Base-by-base conservation (phyloP, 768 basidiomycete genomes). In the Suillus weaverae region DNA sequence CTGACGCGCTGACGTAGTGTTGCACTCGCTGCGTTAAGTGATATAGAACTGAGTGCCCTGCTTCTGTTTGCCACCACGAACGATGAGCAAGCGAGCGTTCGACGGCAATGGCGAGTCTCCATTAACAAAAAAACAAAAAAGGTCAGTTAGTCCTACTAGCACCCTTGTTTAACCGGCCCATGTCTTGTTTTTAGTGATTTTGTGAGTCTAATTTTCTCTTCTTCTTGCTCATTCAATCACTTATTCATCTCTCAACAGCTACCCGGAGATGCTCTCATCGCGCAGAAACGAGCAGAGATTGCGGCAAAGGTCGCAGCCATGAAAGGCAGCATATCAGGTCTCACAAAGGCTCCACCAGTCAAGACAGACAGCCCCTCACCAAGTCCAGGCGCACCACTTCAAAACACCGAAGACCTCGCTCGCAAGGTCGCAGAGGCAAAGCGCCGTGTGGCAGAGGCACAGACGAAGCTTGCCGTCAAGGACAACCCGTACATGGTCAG, bases 401-500 rank as follows among this genome's bases (percentile, higher is more conserved):
- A 80, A 26, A 79, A 81, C 33, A 74, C 83, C 33, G 89, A 90
- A 64, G 91, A 93, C 66, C 74, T 94, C 6, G 80, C 86, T 0
- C 85, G 87, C 9, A 82, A 85, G 65, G 86, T 97, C 0, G 91
- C 90, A 8, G 97, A 97, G 66, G 93, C 95, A 14, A 94, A 91
- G 76, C 84, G 89, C 43, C 85, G 91, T 61, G 93, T 97, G 0
- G 88, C 91, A 0, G 91, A 92, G 50, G 90, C 93, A 41, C 90
- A 91, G 72, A 91, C 83, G 62, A 89, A 89, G 69, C 83, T 89
- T 22, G 86, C 89, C 1, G 79, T 89, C 36, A 91, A 89, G 67
- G 90, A 89, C 64, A 97, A 95, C 67, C 94, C 94, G 0, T 96
- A 97, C 81, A 88, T 95, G 85, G 94, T 90, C 38, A 53, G 85